phyloP scores from a whole-genome alignment of 192 early-diverging fungal species.

The Coemansia sp. region DNA sequence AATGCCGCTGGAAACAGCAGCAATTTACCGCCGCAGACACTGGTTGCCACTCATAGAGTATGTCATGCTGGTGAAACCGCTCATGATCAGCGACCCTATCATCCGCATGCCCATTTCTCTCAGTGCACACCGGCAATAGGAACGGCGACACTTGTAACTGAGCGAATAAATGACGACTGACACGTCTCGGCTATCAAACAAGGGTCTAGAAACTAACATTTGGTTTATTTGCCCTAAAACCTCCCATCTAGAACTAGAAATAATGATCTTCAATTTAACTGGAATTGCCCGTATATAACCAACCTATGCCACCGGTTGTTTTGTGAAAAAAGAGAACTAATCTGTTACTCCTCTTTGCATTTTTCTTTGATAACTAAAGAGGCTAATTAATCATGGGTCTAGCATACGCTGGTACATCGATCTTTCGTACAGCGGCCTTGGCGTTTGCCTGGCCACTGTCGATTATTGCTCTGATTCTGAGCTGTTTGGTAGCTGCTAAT shows the following conservation, averaged over 20 bases:
- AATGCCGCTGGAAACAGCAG: no score
- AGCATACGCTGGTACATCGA: conserved; percentile 31
- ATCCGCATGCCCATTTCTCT: conserved; percentile 1
- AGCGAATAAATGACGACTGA: conserved; percentile 13
- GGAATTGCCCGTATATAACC: no score
- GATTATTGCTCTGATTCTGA: conserved; percentile 38
- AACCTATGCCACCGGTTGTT: no score
- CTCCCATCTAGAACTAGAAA: no score
- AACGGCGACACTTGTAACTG: conserved; percentile 34
- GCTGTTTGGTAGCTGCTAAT: conserved; percentile 44
- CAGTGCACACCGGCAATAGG: conserved; percentile 18
- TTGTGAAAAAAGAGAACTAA: no score
- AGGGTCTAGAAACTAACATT: no score
- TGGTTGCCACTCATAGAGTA: no score
- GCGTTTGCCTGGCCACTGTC: conserved; percentile 40
- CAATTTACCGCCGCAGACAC: no score
- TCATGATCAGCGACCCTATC: background rate
- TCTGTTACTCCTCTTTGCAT: background rate
- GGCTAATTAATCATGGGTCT: conserved; percentile 33
- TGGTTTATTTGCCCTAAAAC: no score
- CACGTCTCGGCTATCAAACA: background rate
- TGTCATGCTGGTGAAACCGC: background rate
- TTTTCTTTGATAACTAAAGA: conserved; percentile 6
- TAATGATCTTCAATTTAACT: no score
- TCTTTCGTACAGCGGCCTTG: conserved; percentile 36